Base-by-base conservation (phyloP, 164 flowering plant species). In the Aristolochia fimbriata region DNA sequence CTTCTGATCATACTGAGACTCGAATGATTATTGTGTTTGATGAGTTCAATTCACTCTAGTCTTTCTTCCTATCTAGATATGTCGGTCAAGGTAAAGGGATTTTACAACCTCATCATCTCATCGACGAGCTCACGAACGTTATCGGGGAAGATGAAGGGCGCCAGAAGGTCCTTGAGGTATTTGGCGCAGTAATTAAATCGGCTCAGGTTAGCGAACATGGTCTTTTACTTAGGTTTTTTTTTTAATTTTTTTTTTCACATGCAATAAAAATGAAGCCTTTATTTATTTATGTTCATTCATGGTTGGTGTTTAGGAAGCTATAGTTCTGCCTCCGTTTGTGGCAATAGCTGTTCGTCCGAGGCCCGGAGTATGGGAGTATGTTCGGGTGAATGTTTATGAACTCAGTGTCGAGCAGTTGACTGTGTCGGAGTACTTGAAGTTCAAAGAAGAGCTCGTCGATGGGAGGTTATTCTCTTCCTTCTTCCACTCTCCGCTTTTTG, bases 311-410 rank as follows among this genome's bases (percentile, higher is more conserved):
- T 61, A 93, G 98, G 97, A 93, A 83, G 98, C 94, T 30, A 86
- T 93, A 31, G 71, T 93, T 53, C 64, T 87, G 63, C 98, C 97
- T 53, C 98, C 98, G 0, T 93, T 82, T 74, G 98, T 93, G 37
- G 97, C 92, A 21, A 73, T 93, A 27, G 97, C 99, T 0, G 67
- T 93, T 53, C 88, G 99, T 19, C 99, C 99, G 1, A 82, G 97
- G 60, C 99, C 97, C 10, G 99, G 99, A 51, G 94, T 93, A 64
- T 93, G 99, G 99, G 99, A 90, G 66, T 88, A 74, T 61, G 94
- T 93, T 8, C 90, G 97, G 15, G 92, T 93, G n/a, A 84, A 93
- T 73, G 79, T 86, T 13, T 59, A 69, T 66, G 96, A 93, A 61
- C 91, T 93, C 27, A 82, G 74, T 52, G 96, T 90, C 49, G 99